These are phyloP conservation scores for Aspergillus melleus DNA, from an alignment of 2,329 filamentous ascomycete genomes.

Conservation along the genomic window DNA sequence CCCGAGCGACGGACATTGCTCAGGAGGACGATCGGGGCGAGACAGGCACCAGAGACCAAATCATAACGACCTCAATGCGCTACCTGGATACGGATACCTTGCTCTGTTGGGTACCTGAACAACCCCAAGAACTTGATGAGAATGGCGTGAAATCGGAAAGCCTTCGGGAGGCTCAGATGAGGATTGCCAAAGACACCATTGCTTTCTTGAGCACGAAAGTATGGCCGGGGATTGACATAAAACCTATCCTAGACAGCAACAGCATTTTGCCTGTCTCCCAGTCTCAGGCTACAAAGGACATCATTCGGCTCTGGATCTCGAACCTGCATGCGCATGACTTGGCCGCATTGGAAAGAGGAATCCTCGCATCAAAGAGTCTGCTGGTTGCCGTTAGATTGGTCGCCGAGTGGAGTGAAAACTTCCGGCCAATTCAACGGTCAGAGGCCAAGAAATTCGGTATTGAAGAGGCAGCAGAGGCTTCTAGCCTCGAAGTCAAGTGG, in stretches of 20 bases:
- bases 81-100: slow-evolving; percentile 92
- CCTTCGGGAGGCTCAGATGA: slow-evolving; percentile 71
- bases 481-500: slow-evolving; percentile 83
- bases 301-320: slow-evolving; percentile 75
- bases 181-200: slow-evolving; percentile 69
- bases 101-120: slow-evolving; percentile 79
- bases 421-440: slow-evolving; percentile 52
- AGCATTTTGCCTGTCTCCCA: slow-evolving; percentile 77
- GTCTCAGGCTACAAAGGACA: slow-evolving; percentile 69
- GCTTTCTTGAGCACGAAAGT: slow-evolving; percentile 68
- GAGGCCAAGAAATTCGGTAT: slow-evolving; percentile 64
- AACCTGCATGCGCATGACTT: slow-evolving; percentile 76
- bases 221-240: slow-evolving; percentile 80
- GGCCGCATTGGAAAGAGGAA: slow-evolving; percentile 79
- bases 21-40: slow-evolving; percentile 61
- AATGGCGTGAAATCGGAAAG: slow-evolving; percentile 54
- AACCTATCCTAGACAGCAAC: slow-evolving; percentile 75
- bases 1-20: slow-evolving; percentile 79
- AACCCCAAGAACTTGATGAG: slow-evolving; percentile 47
- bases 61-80: slow-evolving; percentile 70
- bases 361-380: slow-evolving; percentile 83
- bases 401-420: slow-evolving; percentile 82
- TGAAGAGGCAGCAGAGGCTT: slow-evolving; percentile 75
- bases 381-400: slow-evolving; percentile 74
- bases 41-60: slow-evolving; percentile 58